Conservation (phyloP, 2,329 filamentous ascomycete genomes). For the Pestalotiopsis sp. region DNA sequence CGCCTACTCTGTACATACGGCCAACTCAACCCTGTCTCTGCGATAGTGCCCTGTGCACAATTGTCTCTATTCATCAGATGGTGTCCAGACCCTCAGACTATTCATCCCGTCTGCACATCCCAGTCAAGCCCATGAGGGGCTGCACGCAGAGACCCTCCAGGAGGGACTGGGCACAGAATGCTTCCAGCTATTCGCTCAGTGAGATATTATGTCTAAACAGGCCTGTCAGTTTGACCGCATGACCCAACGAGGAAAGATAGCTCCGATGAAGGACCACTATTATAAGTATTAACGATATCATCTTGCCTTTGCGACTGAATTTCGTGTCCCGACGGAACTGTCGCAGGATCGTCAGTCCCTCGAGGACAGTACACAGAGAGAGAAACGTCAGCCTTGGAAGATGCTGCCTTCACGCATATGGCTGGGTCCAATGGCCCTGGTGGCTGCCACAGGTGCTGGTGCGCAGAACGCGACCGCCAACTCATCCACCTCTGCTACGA, state of each 20-base stretch:
- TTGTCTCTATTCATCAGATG: background rate
- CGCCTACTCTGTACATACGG: background rate
- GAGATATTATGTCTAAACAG: background rate
- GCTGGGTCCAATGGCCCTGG: background rate
- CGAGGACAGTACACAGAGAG: background rate
- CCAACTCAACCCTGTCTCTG: background rate
- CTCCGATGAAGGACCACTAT: background rate
- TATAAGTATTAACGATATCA: background rate
- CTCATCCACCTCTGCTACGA: background rate
- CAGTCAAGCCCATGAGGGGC: background rate
- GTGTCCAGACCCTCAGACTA: background rate
- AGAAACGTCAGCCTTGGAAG: background rate
- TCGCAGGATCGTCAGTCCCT: background rate
- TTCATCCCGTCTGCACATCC: background rate
- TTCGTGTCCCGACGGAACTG: background rate
- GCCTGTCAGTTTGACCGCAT: background rate
- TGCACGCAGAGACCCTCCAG: background rate
- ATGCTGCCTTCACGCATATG: background rate
- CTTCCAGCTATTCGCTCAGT: background rate
- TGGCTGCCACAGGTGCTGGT: background rate
- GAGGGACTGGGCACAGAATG: background rate
- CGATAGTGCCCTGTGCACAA: background rate
- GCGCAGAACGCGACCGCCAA: background rate
- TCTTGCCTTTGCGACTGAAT: background rate
- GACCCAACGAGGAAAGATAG: background rate